These are phyloP conservation scores for Kwoniella sp. DNA, from an alignment of 768 basidiomycete genomes.

Conservation along the genomic window DNA sequence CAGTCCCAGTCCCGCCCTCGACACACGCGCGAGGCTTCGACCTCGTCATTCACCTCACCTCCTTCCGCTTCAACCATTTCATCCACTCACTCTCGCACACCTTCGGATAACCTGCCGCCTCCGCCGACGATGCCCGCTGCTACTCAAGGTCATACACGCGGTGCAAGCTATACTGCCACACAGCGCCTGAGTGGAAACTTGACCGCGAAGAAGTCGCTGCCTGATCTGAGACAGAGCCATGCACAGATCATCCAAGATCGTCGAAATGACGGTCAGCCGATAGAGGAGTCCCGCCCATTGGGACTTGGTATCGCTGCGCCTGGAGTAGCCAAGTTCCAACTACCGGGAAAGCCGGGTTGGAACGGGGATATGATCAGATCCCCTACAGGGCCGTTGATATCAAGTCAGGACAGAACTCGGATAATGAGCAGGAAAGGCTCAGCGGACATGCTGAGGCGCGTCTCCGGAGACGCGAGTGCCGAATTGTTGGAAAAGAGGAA, in stretches of 20 bases:
- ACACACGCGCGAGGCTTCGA: slow-evolving; percentile 29
- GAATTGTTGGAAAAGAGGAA: slow-evolving; percentile 20
- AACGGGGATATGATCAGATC: slow-evolving; percentile 21
- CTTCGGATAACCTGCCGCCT: slow-evolving; percentile 61
- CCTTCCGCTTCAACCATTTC: slow-evolving; percentile 34
- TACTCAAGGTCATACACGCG: slow-evolving; percentile 38
- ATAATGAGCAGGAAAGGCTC: slow-evolving; percentile 32
- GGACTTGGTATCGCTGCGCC: slow-evolving; percentile 42
- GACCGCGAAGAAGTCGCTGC: slow-evolving; percentile 75
- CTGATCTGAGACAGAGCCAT: slow-evolving; percentile 69
- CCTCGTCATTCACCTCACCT: slow-evolving; percentile 33
- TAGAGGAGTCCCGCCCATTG: slow-evolving; percentile 27
- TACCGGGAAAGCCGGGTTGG: slow-evolving; percentile 16
- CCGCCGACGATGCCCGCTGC: slow-evolving; percentile 29
- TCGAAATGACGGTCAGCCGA: slow-evolving; percentile 26
- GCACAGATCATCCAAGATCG: slow-evolving; percentile 57
- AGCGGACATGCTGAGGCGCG: slow-evolving; percentile 38
- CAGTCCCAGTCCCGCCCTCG: not conserved
- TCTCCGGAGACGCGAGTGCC: slow-evolving; percentile 16
- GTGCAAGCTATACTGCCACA: slow-evolving; percentile 50
- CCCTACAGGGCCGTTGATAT: slow-evolving; percentile 12
- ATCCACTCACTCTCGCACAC: slow-evolving; percentile 60
- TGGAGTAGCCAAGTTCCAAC: slow-evolving; percentile 21
- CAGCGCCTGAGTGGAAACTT: slow-evolving; percentile 48
- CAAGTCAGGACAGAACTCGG: slow-evolving; percentile 12